Conservation (phyloP, 2,329 filamentous ascomycete genomes). For the Cladosporium sp. region DNA sequence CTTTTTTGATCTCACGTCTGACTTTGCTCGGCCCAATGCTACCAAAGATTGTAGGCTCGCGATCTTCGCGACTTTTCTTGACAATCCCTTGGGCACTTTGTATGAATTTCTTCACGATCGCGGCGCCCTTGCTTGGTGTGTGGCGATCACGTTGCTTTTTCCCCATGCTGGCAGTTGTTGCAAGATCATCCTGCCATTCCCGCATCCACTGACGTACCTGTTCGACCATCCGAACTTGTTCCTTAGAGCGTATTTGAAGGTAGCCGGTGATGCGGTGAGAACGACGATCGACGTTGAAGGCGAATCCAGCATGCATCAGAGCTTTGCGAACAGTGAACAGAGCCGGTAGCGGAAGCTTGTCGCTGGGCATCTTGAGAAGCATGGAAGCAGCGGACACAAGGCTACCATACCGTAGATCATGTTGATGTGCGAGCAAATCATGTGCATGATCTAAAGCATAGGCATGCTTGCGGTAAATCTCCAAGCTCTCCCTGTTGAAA, state of each 20-base stretch:
- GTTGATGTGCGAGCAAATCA: constrained; percentile 39
- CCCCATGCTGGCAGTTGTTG: constrained; percentile 18
- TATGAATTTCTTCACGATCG: constrained; percentile 36
- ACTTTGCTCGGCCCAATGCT: constrained; percentile 37
- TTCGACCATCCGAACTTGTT: constrained; percentile 50
- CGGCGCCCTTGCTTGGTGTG: constrained; percentile 17
- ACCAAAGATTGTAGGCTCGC: constrained; percentile 31
- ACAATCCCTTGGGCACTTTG: constrained; percentile 38
- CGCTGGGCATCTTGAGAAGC: constrained; percentile 32
- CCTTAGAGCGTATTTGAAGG: constrained; percentile 57
- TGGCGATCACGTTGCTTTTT: constrained; percentile 11
- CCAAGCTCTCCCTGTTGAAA: constrained; percentile 42
- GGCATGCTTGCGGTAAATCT: constrained; percentile 45
- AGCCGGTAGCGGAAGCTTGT: constrained; percentile 30
- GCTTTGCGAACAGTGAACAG: constrained; percentile 68
- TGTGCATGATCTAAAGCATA: constrained; percentile 47
- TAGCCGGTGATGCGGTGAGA: constrained; percentile 51
- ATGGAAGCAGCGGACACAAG: constrained; percentile 43
- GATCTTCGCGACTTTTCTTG: constrained; percentile 34
- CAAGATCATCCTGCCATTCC: constrained; percentile 47
- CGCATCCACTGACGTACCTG: constrained; percentile 51
- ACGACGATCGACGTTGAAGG: constrained; percentile 53
- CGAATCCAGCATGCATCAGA: constrained; percentile 55
- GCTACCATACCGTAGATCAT: constrained; percentile 43
- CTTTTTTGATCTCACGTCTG: constrained; percentile 21